Evolutionary conservation across 2,329 filamentous ascomycete species (phyloP).

Genomic region (Aspergillus sp.): DNA sequence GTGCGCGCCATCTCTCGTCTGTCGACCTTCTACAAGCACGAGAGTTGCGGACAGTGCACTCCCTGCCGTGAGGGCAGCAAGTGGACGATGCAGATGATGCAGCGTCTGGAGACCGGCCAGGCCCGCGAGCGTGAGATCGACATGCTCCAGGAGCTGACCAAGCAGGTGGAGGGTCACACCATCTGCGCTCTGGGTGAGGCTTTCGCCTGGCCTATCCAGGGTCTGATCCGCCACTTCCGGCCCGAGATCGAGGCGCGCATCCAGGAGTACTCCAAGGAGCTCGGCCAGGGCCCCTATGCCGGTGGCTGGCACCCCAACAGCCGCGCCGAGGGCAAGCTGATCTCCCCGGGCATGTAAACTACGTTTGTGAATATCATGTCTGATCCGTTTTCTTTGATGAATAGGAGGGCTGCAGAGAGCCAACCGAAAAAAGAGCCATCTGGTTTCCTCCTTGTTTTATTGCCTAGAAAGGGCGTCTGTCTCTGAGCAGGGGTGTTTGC

Average conservation of each 20-base stretch:
- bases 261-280: constrained; percentile 70
- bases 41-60: constrained; percentile 97
- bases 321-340: constrained; percentile 73
- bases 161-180: constrained; percentile 98
- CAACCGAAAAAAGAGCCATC: not conserved
- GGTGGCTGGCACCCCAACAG: constrained; percentile 84
- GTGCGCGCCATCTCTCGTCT: constrained; percentile 91
- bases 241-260: constrained; percentile 93
- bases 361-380: constrained; percentile 39
- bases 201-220: constrained; percentile 97
- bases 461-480: not conserved
- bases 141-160: constrained; percentile 98
- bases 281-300: constrained; percentile 67
- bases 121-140: constrained; percentile 92
- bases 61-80: constrained; percentile 99
- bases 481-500: constrained; percentile 5
- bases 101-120: constrained; percentile 87
- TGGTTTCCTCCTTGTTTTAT: constrained; percentile 3
- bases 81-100: constrained; percentile 99
- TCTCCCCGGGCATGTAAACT: constrained; percentile 85
- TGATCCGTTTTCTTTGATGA: constrained; percentile 2
- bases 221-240: constrained; percentile 96
- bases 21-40: constrained; percentile 96
- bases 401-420: not conserved
- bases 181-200: constrained; percentile 98